Conservation (phyloP, 768 basidiomycete species). For the Macrolepiota albuminosa region DNA sequence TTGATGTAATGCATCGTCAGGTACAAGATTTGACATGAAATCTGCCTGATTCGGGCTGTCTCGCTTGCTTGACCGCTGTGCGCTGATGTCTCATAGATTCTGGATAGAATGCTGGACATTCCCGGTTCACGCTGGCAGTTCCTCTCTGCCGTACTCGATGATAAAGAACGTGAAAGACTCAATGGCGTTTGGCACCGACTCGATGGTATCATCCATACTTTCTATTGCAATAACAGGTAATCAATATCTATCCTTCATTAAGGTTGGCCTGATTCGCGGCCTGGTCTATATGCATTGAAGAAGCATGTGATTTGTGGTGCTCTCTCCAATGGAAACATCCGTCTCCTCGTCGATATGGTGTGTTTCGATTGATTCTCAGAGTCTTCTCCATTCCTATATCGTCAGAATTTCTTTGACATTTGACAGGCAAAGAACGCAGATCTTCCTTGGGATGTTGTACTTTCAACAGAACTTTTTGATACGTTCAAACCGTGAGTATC, state of each 20-base stretch:
- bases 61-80: background rate
- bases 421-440: conserved; percentile 54
- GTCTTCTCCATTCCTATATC: background rate
- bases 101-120: conserved; percentile 48
- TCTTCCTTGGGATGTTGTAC: conserved; percentile 60
- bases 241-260: background rate
- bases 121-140: conserved; percentile 39
- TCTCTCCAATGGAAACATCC: conserved; percentile 62
- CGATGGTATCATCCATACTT: conserved; percentile 28
- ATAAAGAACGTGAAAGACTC: conserved; percentile 36
- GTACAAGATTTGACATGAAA: conserved; percentile 20
- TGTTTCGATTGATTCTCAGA: background rate
- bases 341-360: conserved; percentile 60
- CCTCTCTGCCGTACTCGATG: conserved; percentile 41
- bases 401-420: background rate
- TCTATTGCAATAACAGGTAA: background rate
- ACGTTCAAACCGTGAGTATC: conserved; percentile 60
- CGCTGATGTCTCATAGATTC: conserved; percentile 33
- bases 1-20: conserved; percentile 55
- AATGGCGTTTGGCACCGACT: conserved; percentile 59
- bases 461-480: conserved; percentile 56
- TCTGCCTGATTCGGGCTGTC: background rate
- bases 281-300: conserved; percentile 48
- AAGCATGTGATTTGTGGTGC: conserved; percentile 44
- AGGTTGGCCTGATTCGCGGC: conserved; percentile 56